Conservation (phyloP, 306 rosid genomes). For the Mimosa bimucronata region DNA sequence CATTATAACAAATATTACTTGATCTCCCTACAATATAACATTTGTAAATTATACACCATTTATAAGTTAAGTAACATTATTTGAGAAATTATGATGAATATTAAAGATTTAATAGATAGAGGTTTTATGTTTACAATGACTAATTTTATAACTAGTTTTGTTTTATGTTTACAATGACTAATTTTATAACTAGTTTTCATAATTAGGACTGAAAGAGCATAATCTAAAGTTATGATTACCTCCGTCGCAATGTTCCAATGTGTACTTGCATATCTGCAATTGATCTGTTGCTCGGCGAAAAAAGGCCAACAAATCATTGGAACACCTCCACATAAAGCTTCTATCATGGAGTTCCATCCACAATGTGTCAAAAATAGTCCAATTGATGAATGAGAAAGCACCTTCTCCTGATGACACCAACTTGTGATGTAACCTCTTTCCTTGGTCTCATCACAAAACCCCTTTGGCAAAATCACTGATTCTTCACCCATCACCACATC, state of each 20-base stretch:
- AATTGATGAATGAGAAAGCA: conserved; percentile 48
- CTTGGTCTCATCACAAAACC: conserved; percentile 41
- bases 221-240: background rate
- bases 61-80: too few relatives aligned
- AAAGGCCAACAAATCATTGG: conserved; percentile 68
- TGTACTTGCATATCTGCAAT: conserved; percentile 48
- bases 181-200: too few relatives aligned
- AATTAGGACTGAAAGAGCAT: too few relatives aligned
- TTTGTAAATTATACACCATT: too few relatives aligned
- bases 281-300: conserved; percentile 57
- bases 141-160: too few relatives aligned
- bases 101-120: too few relatives aligned
- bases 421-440: conserved; percentile 46
- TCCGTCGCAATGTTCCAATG: conserved; percentile 54
- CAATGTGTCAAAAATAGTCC: conserved; percentile 56
- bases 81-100: too few relatives aligned
- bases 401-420: conserved; percentile 57
- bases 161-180: too few relatives aligned
- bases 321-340: conserved; percentile 46
- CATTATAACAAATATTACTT: too few relatives aligned
- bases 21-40: too few relatives aligned
- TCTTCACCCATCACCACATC: conserved; percentile 48
- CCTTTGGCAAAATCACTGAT: conserved; percentile 33
- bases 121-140: too few relatives aligned
- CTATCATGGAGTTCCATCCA: conserved; percentile 60